These are phyloP conservation scores for Lodderomyces beijingensis DNA, from an alignment of 1,139 yeast species.

Conservation along the genomic window DNA sequence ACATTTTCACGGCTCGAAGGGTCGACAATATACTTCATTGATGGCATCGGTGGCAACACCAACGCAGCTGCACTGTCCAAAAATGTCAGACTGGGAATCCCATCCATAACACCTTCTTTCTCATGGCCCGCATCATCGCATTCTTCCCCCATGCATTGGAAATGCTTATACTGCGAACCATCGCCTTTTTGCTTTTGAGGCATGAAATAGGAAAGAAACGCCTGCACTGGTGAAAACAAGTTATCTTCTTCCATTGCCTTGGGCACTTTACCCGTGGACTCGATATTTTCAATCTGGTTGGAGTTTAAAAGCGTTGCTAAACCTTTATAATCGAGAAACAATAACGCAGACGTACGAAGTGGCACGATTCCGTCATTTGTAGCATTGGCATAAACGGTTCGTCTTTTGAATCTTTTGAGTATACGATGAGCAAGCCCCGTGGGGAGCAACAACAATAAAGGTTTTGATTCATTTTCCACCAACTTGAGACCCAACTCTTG, in stretches of 20 bases:
- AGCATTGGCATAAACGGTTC: slow-evolving; percentile 77
- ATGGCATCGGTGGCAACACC: slow-evolving; percentile 84
- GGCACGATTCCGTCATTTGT: slow-evolving; percentile 95
- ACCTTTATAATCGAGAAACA: slow-evolving; percentile 59
- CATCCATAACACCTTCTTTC: slow-evolving; percentile 15
- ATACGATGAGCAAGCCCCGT: slow-evolving; percentile 75
- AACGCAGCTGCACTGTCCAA: slow-evolving; percentile 80
- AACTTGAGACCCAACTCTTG: slow-evolving; percentile 73
- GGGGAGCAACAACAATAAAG: slow-evolving; percentile 70
- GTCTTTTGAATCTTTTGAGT: slow-evolving; percentile 55
- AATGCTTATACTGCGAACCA: slow-evolving; percentile 25
- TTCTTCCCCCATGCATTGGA: slow-evolving; percentile 21
- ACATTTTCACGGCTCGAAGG: slow-evolving; percentile 39
- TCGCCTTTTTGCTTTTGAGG: slow-evolving; percentile 33
- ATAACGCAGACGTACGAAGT: slow-evolving; percentile 74
- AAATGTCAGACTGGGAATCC: slow-evolving; percentile 67
- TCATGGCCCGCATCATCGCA: slow-evolving; percentile 22
- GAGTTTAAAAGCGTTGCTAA: slow-evolving; percentile 39
- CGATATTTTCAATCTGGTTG: slow-evolving; percentile 1
- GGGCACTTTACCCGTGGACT: slow-evolving; percentile 7
- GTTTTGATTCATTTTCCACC: slow-evolving; percentile 41
- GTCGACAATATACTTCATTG: slow-evolving; percentile 63
- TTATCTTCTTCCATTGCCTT: slow-evolving; percentile 9
- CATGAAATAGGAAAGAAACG: slow-evolving; percentile 41
- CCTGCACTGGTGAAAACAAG: slow-evolving; percentile 34